phyloP scores from a whole-genome alignment of 140 eudicot species.

The Erigeron philadelphicus region DNA sequence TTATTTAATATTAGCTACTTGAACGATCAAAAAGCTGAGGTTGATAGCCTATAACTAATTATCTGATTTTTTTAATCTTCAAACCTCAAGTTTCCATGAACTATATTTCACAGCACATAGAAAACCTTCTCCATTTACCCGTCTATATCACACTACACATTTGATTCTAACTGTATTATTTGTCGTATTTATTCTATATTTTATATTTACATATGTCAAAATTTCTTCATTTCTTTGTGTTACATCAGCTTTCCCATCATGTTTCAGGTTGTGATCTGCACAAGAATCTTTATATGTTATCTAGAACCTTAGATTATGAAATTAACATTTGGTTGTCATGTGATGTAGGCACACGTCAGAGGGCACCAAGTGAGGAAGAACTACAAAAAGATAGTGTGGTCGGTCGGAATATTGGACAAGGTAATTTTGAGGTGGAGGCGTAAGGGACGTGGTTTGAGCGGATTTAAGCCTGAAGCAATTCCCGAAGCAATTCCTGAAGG shows the following conservation, averaged over 20 bases:
- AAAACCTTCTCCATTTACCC: too few relatives aligned
- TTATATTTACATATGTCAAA: background rate
- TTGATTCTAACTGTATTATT: too few relatives aligned
- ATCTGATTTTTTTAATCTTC: too few relatives aligned
- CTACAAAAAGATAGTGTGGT: conserved; percentile 77
- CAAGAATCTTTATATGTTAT: background rate
- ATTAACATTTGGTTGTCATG: conserved; percentile 3
- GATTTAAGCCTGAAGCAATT: conserved; percentile 68
- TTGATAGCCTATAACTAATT: too few relatives aligned
- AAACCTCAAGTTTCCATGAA: too few relatives aligned
- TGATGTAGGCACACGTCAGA: conserved; percentile 77
- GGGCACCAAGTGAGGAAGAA: conserved; percentile 98
- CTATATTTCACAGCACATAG: too few relatives aligned
- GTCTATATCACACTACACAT: too few relatives aligned
- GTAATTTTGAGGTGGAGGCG: conserved; percentile 87
- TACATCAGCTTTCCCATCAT: too few relatives aligned
- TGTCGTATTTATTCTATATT: too few relatives aligned
- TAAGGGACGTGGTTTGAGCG: conserved; percentile 86
- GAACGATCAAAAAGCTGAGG: too few relatives aligned
- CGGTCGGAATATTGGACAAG: conserved; percentile 92
- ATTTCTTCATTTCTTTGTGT: background rate
- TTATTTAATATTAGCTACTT: too few relatives aligned
- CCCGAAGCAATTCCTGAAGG: conserved; percentile 46
- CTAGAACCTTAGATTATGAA: background rate
- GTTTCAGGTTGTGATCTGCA: too few relatives aligned